Evolutionary conservation across 1,284 basidiomycete species (phyloP), one percentile per base, ranked within the genome.

Genomic region (Exobasidium rhododendri): DNA sequence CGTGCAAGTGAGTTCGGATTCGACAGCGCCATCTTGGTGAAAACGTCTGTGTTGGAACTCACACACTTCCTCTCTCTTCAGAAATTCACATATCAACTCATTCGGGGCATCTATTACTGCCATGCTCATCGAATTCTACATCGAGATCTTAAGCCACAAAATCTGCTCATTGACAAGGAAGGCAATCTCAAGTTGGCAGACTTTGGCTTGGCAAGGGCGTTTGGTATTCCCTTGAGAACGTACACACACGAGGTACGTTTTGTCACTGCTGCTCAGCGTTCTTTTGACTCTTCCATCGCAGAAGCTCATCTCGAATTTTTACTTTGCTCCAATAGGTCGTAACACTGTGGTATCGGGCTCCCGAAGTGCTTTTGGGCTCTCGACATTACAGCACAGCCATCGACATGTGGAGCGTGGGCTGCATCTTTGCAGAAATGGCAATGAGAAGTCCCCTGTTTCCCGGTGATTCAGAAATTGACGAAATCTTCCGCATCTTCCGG

Each of bases 351-450:
- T 98, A 98, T 80, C 89, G 94, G 59, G 92, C 94, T 0, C 94
- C 96, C 1, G 94, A 97, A 79, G 94, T 98, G 20, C 84, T 98
- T 28, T 87, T 98, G 1, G 96, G 96, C 26, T 91, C 91, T 7
- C 87, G 94, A 59, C 93, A 97, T 79, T 98, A 98, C 82, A 89
- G 90, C 22, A 98, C 96, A 2, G 76, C 91, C 30, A 92, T 97
- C 75, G 96, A 98, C 82, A 94, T 97, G 87, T 98, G 94, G 94
- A 93, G 90, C 51, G 93, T 97, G 26, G 94, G 94, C 17, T 92
- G 91, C 73, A 94, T 94, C 76, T 76, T 79, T 65, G 92, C 92
- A 6, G 92, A 94, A 81, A 94, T 94, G 92, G 86, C 90, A 59
- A 87, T 90, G 85, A 88, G 92, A 26, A 86, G 88, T 69, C 94